Conservation (phyloP, 1,284 basidiomycete genomes). For the Gymnopus androsaceus region DNA sequence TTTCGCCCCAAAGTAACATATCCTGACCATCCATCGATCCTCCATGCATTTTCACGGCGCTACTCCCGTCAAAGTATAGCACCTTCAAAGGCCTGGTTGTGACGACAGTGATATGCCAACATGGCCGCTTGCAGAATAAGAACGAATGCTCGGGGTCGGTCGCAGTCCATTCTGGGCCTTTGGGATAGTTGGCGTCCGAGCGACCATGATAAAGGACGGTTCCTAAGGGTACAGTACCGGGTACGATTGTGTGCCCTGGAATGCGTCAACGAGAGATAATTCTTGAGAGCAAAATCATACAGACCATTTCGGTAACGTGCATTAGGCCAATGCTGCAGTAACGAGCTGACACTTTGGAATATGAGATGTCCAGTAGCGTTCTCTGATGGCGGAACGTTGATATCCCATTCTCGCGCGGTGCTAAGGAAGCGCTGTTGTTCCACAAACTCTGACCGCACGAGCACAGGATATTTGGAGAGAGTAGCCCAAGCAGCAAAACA, state of each 20-base stretch:
- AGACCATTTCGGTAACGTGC: conserved; percentile 42
- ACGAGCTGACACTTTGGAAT: conserved; percentile 34
- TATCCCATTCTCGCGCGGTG: conserved; percentile 4
- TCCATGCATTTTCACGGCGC: conserved; percentile 35
- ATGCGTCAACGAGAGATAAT: neutral
- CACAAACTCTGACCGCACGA: neutral
- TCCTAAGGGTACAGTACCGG: conserved; percentile 39
- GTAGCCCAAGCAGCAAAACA: conserved; percentile 3
- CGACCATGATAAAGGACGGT: conserved; percentile 45
- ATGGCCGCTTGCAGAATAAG: conserved; percentile 33
- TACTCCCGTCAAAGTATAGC: conserved; percentile 47
- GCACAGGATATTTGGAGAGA: neutral
- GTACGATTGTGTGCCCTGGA: conserved; percentile 45
- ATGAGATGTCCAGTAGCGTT: conserved; percentile 33
- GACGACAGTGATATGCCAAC: conserved; percentile 41
- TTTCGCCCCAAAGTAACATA: conserved; percentile 38
- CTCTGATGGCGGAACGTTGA: conserved; percentile 12
- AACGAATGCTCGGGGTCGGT: conserved; percentile 46
- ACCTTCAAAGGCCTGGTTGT: conserved; percentile 39
- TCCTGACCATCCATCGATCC: conserved; percentile 47
- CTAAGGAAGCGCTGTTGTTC: neutral
- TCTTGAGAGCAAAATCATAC: neutral
- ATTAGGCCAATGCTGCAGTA: conserved; percentile 49
- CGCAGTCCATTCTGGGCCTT: conserved; percentile 41
- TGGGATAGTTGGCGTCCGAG: conserved; percentile 27